These are phyloP conservation scores for Meyerozyma carpophila DNA, from an alignment of 1,139 yeast genomes.

Conservation along the genomic window DNA sequence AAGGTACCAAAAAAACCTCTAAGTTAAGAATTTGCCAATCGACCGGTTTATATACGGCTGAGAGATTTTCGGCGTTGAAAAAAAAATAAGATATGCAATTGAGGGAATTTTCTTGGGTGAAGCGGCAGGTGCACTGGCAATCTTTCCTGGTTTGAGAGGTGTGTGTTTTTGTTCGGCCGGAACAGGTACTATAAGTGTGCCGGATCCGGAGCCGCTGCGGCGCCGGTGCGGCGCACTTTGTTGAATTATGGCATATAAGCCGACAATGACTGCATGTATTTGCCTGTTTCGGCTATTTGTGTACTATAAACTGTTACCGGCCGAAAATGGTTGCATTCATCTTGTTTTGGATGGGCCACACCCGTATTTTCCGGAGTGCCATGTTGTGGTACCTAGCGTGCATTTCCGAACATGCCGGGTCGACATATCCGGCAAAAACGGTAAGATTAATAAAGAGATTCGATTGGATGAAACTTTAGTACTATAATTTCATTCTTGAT, in stretches of 20 bases:
- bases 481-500: too few species aligned
- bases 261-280: neutral
- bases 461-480: too few species aligned
- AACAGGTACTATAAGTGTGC: neutral
- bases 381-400: neutral
- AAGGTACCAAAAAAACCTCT: slow-evolving; percentile 1
- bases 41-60: slow-evolving; percentile 1
- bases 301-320: neutral
- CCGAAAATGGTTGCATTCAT: neutral
- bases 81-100: neutral
- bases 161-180: neutral
- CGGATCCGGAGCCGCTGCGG: neutral
- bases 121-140: neutral
- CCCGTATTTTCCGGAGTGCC: neutral
- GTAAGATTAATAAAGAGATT: too few species aligned
- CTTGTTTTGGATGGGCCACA: neutral
- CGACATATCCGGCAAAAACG: too few species aligned
- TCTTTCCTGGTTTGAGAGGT: neutral
- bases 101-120: slow-evolving; percentile 1
- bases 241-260: too few species aligned
- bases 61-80: slow-evolving; percentile 1
- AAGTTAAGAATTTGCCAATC: neutral
- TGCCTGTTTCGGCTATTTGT: neutral
- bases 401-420: neutral
- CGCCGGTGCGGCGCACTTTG: neutral